Percentiles rank a stretch among this genome's conserved stretches.
Conservation (phyloP, 2,329 filamentous ascomycete species). For the Ambrosiella xylebori region DNA sequence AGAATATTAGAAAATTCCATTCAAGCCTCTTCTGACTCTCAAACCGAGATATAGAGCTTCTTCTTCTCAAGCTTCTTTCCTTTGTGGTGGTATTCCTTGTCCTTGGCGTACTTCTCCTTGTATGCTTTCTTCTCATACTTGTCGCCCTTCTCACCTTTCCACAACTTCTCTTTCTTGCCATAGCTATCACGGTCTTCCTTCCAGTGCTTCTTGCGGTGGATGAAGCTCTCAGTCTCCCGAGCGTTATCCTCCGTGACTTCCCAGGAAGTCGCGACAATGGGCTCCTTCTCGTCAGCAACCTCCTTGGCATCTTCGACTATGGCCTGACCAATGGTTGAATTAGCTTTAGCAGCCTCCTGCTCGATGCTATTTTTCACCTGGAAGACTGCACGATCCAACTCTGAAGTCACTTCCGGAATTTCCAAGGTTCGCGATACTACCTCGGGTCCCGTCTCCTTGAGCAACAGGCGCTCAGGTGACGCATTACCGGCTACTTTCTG, state of each 20-base stretch:
- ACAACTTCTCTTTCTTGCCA: not conserved
- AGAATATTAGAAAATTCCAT: too few species aligned
- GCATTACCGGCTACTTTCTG: not conserved
- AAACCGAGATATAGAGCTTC: not conserved
- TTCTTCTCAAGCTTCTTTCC: not conserved
- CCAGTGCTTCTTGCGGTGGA: slow-evolving; percentile 4
- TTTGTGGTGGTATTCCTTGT: slow-evolving; percentile 1
- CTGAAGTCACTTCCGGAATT: slow-evolving; percentile 52
- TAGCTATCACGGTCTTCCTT: not conserved
- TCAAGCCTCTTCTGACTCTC: not conserved
- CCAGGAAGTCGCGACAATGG: not conserved
- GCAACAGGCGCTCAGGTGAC: slow-evolving; percentile 14
- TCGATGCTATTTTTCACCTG: slow-evolving; percentile 43
- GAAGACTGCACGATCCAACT: slow-evolving; percentile 59
- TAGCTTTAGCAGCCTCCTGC: slow-evolving; percentile 18
- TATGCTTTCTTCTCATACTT: not conserved
- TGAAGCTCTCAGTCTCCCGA: not conserved
- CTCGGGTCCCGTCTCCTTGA: slow-evolving; percentile 14
- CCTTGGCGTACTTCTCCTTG: not conserved
- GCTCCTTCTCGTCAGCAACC: not conserved
- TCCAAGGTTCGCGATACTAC: slow-evolving; percentile 35
- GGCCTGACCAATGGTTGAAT: not conserved
- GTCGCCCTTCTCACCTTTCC: not conserved
- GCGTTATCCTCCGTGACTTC: not conserved
- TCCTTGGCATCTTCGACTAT: not conserved